These are phyloP conservation scores for Glycyrrhiza uralensis DNA, from an alignment of 306 rosid species.

Conservation along the genomic window DNA sequence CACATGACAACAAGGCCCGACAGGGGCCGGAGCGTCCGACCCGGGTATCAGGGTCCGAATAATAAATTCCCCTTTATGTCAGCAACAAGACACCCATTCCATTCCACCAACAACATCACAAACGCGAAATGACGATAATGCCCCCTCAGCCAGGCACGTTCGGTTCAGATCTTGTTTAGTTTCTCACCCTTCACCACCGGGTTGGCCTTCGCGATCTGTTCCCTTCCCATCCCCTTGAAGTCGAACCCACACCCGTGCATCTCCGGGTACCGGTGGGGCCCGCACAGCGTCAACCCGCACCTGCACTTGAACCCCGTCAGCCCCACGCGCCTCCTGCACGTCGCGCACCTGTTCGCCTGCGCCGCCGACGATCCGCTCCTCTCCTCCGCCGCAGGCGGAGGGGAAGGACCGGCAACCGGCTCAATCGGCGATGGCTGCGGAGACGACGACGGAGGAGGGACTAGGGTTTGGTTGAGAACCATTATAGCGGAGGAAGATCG, in stretches of 20 bases:
- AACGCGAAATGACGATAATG: conserved; percentile 24
- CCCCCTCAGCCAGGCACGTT: conserved; percentile 3
- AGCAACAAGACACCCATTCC: no score
- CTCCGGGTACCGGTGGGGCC: conserved; percentile 82
- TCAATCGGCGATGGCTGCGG: neutral
- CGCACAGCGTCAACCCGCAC: conserved; percentile 71
- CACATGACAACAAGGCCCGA: neutral
- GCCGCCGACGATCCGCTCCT: neutral
- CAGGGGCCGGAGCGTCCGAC: neutral
- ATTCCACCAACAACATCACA: neutral
- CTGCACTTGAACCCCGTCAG: conserved; percentile 77
- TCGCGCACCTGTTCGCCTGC: conserved; percentile 45
- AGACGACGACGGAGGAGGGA: conserved; percentile 19
- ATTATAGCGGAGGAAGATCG: conserved; percentile 56
- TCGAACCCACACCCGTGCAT: conserved; percentile 70
- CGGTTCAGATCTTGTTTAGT: conserved; percentile 61
- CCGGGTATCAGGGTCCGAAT: neutral
- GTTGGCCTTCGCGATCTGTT: conserved; percentile 85
- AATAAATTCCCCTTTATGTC: neutral
- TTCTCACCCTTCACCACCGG: conserved; percentile 77
- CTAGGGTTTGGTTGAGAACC: conserved; percentile 56
- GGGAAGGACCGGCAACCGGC: neutral
- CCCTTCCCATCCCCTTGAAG: conserved; percentile 66
- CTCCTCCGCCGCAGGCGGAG: neutral
- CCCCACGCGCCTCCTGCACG: conserved; percentile 85